Conservation (phyloP, 176 grass and related monocot species). For the Oryza punctata region DNA sequence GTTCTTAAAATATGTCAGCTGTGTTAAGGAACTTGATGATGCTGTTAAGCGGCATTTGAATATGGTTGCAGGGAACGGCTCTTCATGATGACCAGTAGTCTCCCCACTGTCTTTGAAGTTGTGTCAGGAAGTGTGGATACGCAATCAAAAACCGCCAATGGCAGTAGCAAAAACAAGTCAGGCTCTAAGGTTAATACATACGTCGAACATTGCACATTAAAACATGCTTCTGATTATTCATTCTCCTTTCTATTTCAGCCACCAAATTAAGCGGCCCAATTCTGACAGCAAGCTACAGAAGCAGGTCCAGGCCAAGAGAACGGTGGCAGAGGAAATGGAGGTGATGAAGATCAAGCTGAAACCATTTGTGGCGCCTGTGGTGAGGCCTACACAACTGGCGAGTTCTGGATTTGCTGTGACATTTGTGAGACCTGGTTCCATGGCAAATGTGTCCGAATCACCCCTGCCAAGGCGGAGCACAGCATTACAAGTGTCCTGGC, state of each 20-base stretch:
- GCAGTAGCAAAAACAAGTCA: conserved; percentile 48
- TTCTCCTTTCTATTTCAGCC: conserved; percentile 17
- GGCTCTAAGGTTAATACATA: conserved; percentile 49
- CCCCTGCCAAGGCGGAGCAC: conserved; percentile 53
- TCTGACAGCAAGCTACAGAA: conserved; percentile 38
- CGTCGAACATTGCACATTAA: background rate
- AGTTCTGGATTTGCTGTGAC: conserved; percentile 82
- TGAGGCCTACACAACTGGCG: conserved; percentile 26
- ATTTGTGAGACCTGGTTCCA: conserved; percentile 79
- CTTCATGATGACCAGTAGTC: conserved; percentile 67
- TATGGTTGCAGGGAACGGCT: conserved; percentile 55
- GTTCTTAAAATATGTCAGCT: conserved; percentile 1
- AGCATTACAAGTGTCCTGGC: conserved; percentile 61
- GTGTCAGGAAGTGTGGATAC: conserved; percentile 49
- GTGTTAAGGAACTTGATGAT: conserved; percentile 17
- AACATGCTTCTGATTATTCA: background rate
- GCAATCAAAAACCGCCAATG: conserved; percentile 37
- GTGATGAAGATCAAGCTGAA: conserved; percentile 39
- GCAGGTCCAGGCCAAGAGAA: conserved; percentile 8
- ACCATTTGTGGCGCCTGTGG: conserved; percentile 50
- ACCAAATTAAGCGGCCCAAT: conserved; percentile 26
- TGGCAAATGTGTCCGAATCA: conserved; percentile 69
- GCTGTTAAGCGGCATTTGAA: background rate
- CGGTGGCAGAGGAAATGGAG: conserved; percentile 7
- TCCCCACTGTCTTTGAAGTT: conserved; percentile 71